Evolutionary conservation across 371 early-diverging fungal species (phyloP), one percentile per base, ranked within the genome.

Genomic region (Mortierella sp.): DNA sequence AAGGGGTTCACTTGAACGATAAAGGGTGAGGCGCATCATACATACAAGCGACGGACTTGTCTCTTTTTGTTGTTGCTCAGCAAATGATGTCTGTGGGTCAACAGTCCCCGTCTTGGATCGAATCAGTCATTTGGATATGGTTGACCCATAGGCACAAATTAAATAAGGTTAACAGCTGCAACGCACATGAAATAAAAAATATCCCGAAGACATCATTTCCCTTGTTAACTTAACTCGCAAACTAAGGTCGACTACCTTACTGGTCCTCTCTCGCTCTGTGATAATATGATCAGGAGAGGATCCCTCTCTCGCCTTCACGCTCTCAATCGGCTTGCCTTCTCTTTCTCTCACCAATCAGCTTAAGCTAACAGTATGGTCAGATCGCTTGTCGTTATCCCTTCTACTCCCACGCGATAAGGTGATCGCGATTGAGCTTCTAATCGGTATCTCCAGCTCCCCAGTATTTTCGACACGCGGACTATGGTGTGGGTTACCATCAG

Each of bases 111-210:
- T 68, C 24, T 24, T 41, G 14, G 48, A 14, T 68, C 68, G n/a
- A 56, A 56, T 56, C 56, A 56, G 56, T 56, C 56, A 68, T 68
- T 68, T 68, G 38, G 38, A 68, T 56, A 27, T 41, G 32, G 63
- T 60, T 60, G 63, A 60, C 63, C 12, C 63, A 29, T 18, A n/a
- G n/a, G 27, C 11, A 27, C 12, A 27, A 38, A 18, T 5, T 16
- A 68, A 38, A 38, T 68, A 68, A 68, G 43, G 68, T 68, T 68
- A 21, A 21, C 4, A 11, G 32, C 29, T 38, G 24, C 24, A 65
- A 65, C 65, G 21, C 65, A 35, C 35, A 32, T 32, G 21, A 32
- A 38, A 18, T 51, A 51, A 27, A 7, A 35, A 60, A 60, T 68
- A 24, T 68, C 35, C 68, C 68, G 68, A 41, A 41, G 68, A 4